These are phyloP conservation scores for Cicer arietinum DNA, from an alignment of 306 rosid species.

Conservation along the genomic window DNA sequence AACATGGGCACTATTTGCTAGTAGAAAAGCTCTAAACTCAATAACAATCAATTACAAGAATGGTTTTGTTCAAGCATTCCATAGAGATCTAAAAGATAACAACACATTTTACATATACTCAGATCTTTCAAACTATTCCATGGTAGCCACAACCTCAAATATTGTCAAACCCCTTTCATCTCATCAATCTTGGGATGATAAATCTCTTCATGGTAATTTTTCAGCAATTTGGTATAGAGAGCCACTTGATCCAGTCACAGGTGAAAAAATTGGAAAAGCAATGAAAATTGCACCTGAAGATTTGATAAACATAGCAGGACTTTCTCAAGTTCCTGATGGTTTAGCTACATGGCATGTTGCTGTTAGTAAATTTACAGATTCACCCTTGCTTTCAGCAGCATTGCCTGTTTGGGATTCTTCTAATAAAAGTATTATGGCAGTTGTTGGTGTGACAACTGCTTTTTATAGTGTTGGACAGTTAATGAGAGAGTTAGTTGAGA, in stretches of 20 bases:
- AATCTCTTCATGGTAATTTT: conserved; percentile 67
- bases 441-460: conserved; percentile 96
- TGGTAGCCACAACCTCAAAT: conserved; percentile 51
- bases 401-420: conserved; percentile 89
- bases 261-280: conserved; percentile 93
- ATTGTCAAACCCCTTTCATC: conserved; percentile 51
- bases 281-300: conserved; percentile 85
- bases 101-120: conserved; percentile 90
- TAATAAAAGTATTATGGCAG: conserved; percentile 87
- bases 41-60: conserved; percentile 89
- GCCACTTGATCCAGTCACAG: conserved; percentile 88
- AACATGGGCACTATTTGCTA: conserved; percentile 92
- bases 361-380: conserved; percentile 92
- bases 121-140: conserved; percentile 87
- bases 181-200: conserved; percentile 68
- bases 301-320: conserved; percentile 83
- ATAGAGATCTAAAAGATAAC: conserved; percentile 86
- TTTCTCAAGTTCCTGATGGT: conserved; percentile 91
- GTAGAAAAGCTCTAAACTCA: conserved; percentile 87
- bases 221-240: conserved; percentile 93
- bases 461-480: conserved; percentile 93
- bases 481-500: conserved; percentile 92
- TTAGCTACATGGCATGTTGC: conserved; percentile 97
- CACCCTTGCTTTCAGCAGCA: conserved; percentile 97
- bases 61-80: conserved; percentile 97